phyloP scores from a whole-genome alignment of 2,329 filamentous ascomycete species.

The Colletotrichum ledebouriae region DNA sequence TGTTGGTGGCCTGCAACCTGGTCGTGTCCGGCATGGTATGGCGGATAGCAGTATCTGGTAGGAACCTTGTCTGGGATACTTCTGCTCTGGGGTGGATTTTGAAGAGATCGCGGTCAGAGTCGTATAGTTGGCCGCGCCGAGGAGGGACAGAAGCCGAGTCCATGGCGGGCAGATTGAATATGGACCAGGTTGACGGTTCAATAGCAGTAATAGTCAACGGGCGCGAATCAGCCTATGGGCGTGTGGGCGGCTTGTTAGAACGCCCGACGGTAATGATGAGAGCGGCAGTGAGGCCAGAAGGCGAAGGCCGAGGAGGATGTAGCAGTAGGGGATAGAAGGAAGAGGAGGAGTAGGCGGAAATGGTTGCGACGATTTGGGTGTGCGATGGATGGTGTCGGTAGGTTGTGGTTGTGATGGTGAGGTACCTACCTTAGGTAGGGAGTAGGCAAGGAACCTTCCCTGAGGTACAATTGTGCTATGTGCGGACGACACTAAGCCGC shows the following conservation, averaged over 20 bases:
- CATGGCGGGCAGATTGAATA: conserved; percentile 36
- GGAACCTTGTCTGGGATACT: conserved; percentile 17
- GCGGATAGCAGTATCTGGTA: conserved; percentile 27
- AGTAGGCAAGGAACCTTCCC: too few species aligned
- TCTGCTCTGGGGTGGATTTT: conserved; percentile 26
- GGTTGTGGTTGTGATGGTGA: neutral
- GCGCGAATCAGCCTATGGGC: conserved; percentile 5
- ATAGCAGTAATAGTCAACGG: conserved; percentile 1
- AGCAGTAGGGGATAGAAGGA: conserved; percentile 1
- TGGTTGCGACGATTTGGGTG: conserved; percentile 44
- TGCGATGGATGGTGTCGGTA: conserved; percentile 23
- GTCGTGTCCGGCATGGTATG: conserved; percentile 17
- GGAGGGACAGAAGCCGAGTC: conserved; percentile 40
- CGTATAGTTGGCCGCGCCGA: conserved; percentile 33
- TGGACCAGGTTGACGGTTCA: conserved; percentile 21
- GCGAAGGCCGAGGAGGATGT: conserved; percentile 17
- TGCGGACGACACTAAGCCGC: conserved; percentile 31
- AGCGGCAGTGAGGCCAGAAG: conserved; percentile 11
- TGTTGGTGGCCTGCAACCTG: conserved; percentile 4
- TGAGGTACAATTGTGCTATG: conserved; percentile 3
- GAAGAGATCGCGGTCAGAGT: conserved; percentile 30
- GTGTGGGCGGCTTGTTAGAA: neutral
- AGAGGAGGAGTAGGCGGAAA: neutral
- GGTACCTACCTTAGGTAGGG: too few species aligned
- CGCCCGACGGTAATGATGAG: neutral